Evolutionary conservation across 257 asterid genomes (phyloP).

Genomic region (Plantago ovata): DNA sequence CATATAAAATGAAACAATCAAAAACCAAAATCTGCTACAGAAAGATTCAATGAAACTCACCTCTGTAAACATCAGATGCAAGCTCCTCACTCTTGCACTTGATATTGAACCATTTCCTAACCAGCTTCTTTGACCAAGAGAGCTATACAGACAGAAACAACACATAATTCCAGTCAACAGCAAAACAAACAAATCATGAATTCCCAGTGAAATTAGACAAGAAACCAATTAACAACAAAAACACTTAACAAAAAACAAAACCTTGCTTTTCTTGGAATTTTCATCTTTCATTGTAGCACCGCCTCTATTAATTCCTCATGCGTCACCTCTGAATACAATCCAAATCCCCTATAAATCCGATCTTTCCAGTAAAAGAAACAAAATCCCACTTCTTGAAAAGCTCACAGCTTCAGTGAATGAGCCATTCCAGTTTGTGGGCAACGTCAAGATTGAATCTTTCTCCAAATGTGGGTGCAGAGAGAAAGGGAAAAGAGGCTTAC

Average conservation of each 20-base stretch:
- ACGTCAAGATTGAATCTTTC: constrained; percentile 30
- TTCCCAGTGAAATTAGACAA: neutral
- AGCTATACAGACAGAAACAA: constrained; percentile 42
- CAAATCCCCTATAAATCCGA: constrained; percentile 32
- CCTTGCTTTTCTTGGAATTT: constrained; percentile 85
- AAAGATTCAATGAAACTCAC: constrained; percentile 35
- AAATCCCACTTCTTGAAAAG: constrained; percentile 8
- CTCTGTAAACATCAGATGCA: constrained; percentile 70
- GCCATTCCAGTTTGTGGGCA: constrained; percentile 18
- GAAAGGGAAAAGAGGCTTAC: constrained; percentile 9
- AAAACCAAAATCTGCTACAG: neutral
- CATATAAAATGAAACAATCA: neutral
- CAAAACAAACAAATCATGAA: constrained; percentile 1
- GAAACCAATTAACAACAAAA: neutral
- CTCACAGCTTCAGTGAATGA: constrained; percentile 16
- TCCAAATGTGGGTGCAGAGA: neutral
- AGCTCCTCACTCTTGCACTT: constrained; percentile 70
- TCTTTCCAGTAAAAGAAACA: constrained; percentile 16
- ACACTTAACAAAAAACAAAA: constrained; percentile 22
- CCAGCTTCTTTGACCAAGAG: constrained; percentile 89
- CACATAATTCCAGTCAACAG: constrained; percentile 34
- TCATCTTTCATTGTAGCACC: constrained; percentile 83
- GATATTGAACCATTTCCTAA: constrained; percentile 81
- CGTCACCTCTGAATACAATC: constrained; percentile 31
- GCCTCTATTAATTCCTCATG: constrained; percentile 52